Evolutionary conservation across 1,139 yeast species (phyloP).

Genomic region (Geotrichum cucujoidarum): DNA sequence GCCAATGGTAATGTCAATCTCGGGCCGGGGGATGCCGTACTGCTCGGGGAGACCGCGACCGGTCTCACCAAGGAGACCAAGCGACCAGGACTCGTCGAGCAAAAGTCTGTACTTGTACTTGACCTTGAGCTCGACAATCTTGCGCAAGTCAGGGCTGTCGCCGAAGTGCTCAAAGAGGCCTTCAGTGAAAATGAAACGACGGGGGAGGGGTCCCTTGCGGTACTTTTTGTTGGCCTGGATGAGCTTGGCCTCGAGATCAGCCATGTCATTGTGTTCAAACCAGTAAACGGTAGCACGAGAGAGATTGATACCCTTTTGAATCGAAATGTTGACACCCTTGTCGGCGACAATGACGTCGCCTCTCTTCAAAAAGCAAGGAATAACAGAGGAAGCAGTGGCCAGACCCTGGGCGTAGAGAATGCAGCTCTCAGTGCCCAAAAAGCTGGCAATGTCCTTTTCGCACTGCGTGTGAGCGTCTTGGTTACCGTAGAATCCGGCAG

Average conservation of each 20-base stretch:
- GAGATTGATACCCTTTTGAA: constrained; percentile 83
- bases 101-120: constrained; percentile 79
- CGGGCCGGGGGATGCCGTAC: constrained; percentile 54
- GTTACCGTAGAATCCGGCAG: constrained; percentile 95
- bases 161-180: constrained; percentile 82
- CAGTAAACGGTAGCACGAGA: constrained; percentile 78
- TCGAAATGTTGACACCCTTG: constrained; percentile 65
- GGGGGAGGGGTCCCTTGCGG: constrained; percentile 61
- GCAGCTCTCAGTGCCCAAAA: constrained; percentile 70
- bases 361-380: constrained; percentile 91
- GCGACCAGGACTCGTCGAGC: constrained; percentile 79
- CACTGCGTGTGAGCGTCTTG: constrained; percentile 85
- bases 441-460: constrained; percentile 70
- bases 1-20: constrained; percentile 79
- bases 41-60: constrained; percentile 87
- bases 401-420: constrained; percentile 92
- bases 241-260: constrained; percentile 68
- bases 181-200: constrained; percentile 88
- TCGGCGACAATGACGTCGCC: constrained; percentile 93
- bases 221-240: constrained; percentile 53
- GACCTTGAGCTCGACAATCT: constrained; percentile 67
- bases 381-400: constrained; percentile 88
- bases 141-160: constrained; percentile 68
- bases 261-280: constrained; percentile 83
- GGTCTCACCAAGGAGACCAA: constrained; percentile 77